A percentile compares a stretch with the other conserved stretches of the same genome.
phyloP scores from a whole-genome alignment of 257 asterid genomes.

The Ophiorrhiza pumila region DNA sequence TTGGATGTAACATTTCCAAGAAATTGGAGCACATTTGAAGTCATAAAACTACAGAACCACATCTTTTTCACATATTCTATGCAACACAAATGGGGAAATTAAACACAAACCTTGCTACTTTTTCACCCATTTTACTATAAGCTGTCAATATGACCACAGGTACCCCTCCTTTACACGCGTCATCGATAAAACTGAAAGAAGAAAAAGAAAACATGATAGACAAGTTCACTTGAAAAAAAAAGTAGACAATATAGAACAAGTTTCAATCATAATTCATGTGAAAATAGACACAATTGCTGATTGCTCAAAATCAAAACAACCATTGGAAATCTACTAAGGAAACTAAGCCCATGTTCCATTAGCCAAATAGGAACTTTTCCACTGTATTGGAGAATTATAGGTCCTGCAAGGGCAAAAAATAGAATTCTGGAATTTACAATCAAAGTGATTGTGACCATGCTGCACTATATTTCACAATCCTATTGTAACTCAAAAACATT shows the following conservation, averaged over 20 bases:
- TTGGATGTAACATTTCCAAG: no score
- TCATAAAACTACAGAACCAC: not conserved
- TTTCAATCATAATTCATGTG: not conserved
- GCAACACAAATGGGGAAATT: not conserved
- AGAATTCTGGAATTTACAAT: not conserved
- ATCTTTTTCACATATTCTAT: not conserved
- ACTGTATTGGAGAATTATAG: not conserved
- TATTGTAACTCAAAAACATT: no score
- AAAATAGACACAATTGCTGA: not conserved
- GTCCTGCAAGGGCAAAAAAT: not conserved
- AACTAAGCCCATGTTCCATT: slow-evolving; percentile 1
- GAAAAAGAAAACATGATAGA: slow-evolving; percentile 10
- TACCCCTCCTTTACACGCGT: slow-evolving; percentile 58
- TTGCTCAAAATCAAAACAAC: not conserved
- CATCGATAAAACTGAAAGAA: slow-evolving; percentile 61
- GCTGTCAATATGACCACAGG: slow-evolving; percentile 68
- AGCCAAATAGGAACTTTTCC: not conserved
- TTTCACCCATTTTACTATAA: slow-evolving; percentile 63
- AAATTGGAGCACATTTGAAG: not conserved
- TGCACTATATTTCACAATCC: no score
- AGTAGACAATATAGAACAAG: not conserved
- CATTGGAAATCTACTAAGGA: not conserved
- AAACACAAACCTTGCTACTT: slow-evolving; percentile 66
- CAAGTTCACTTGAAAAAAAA: not conserved
- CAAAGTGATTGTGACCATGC: not conserved